phyloP scores from a whole-genome alignment of 768 basidiomycete genomes.

The Filobasidium floriforme region DNA sequence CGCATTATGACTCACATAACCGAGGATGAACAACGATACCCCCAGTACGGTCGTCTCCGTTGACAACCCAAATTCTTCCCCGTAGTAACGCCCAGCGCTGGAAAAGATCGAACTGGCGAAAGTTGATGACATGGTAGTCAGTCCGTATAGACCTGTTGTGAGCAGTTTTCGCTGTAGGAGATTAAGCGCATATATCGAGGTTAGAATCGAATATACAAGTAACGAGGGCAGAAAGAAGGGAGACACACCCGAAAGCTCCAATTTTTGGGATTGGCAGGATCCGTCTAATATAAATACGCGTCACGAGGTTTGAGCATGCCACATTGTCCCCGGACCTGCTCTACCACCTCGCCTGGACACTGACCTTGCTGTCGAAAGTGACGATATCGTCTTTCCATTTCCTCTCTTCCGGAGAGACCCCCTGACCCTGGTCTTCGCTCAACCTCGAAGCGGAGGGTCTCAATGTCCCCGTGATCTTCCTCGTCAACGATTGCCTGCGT shows the following conservation, averaged over 20 bases:
- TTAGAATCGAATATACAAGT: not conserved
- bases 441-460: not conserved
- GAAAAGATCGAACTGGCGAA: constrained; percentile 35
- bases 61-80: constrained; percentile 34
- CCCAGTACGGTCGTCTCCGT: constrained; percentile 41
- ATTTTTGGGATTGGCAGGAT: constrained; percentile 42
- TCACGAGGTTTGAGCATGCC: no score
- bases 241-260: constrained; percentile 19
- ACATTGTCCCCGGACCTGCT: no score
- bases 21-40: constrained; percentile 29
- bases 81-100: constrained; percentile 31
- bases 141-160: constrained; percentile 36
- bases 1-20: constrained; percentile 14
- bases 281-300: constrained; percentile 20
- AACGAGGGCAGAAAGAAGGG: not conserved
- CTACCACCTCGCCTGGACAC: not conserved
- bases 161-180: constrained; percentile 27
- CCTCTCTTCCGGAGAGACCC: constrained; percentile 16
- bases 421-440: not conserved
- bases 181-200: not conserved
- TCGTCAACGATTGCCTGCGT: not conserved
- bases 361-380: not conserved
- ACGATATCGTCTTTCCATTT: constrained; percentile 30
- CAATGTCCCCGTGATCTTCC: not conserved
- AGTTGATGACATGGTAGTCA: constrained; percentile 42